Evolutionary conservation across 108 stramenopile species (phyloP).

Genomic region (Bacterosira constricta): DNA sequence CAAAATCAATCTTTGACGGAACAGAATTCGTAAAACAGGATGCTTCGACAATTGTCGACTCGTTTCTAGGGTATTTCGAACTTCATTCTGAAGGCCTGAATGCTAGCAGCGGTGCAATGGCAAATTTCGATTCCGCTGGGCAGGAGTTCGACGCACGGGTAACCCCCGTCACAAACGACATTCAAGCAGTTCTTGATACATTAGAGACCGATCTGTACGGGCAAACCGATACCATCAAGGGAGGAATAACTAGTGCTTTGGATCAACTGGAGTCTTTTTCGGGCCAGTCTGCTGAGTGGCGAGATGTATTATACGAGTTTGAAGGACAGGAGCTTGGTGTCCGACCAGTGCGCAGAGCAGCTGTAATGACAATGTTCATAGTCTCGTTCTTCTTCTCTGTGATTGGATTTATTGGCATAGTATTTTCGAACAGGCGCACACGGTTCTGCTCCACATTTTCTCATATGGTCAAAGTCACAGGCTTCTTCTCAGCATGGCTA

Average conservation of each 20-base stretch:
- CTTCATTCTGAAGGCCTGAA: conserved; percentile 41
- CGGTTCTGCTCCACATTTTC: conserved; percentile 12
- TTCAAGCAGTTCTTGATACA: conserved; percentile 51
- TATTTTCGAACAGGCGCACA: conserved; percentile 24
- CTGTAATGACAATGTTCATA: conserved; percentile 40
- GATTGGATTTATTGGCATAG: conserved; percentile 36
- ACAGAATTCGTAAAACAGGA: conserved; percentile 47
- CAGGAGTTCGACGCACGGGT: conserved; percentile 40
- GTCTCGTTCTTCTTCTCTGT: conserved; percentile 14
- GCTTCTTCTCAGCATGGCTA: conserved; percentile 40
- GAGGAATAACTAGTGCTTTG: conserved; percentile 21
- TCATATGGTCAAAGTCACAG: conserved; percentile 33
- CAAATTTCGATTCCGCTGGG: conserved; percentile 30
- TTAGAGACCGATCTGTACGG: conserved; percentile 46
- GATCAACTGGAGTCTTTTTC: conserved; percentile 38
- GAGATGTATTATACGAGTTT: conserved; percentile 18
- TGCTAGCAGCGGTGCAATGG: conserved; percentile 16
- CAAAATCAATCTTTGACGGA: conserved; percentile 40
- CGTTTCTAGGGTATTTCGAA: conserved; percentile 30
- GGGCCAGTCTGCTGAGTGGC: conserved; percentile 15
- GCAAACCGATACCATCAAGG: conserved; percentile 40
- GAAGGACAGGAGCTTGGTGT: conserved; percentile 38
- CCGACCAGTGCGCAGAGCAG: conserved; percentile 17
- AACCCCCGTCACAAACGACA: conserved; percentile 35
- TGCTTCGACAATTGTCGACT: conserved; percentile 36